Base-by-base conservation (phyloP, 768 basidiomycete genomes). In the Trametes elegans region DNA sequence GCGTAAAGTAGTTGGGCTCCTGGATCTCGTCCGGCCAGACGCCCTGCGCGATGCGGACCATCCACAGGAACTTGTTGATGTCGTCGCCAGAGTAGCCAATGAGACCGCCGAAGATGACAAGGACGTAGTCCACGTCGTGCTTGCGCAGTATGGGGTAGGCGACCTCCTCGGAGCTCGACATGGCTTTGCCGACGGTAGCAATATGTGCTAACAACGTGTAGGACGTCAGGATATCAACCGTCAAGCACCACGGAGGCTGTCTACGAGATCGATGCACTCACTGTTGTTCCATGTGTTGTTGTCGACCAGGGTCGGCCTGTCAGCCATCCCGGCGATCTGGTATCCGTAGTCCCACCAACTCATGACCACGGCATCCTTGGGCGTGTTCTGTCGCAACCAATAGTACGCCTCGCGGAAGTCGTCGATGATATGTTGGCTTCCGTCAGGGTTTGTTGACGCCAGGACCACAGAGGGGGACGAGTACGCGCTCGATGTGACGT, bases 261-360 rank as follows among this genome's bases (percentile, higher is more conserved):
- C 42, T 23, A 24, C 9, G 16, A 7, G 28, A 16, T 6, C 49
- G 23, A 38, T 35, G 24, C 2, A 79, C 90, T 66, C 65, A 90
- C 94, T 99, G 74, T 98, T 98, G 73, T 99, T 98, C 97, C 97
- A 98, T 0, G 97, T 99, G 69, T 98, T 98, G 74, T 99, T 98
- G 72, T 99, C 96, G 18, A 98, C 96, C 62, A 98, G 74, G 1
- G 96, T 98, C 13, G 93, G 87, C 40, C 96, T 77, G 73, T 98
- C 94, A 21, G 97, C 95, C 91, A 98, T 97, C 35, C 97, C 97
- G 35, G 97, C 97, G 66, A 98, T 98, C 72, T 98, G 96, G 69
- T 99, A 98, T 26, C 96, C 97, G 62, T 98, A 99, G 74, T 98
- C 97, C 97, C 97, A 98, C 97, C 97, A 99, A 57, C 89, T 92